These are phyloP conservation scores for Mucor saturninus DNA, from an alignment of 371 early-diverging fungal genomes.

Conservation along the genomic window DNA sequence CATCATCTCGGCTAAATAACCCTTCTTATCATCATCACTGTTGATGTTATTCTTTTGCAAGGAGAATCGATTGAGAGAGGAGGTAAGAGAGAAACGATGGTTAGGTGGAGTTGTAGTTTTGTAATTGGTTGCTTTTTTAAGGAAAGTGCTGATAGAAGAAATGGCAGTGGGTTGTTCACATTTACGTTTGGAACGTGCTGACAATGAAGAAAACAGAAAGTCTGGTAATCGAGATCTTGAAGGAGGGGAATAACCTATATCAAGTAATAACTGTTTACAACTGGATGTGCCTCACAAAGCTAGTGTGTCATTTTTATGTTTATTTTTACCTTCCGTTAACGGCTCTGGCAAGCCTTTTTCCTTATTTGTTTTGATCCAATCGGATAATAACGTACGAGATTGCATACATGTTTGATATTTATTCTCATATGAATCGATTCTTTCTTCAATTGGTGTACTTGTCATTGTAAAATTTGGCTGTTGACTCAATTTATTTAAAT, in stretches of 20 bases:
- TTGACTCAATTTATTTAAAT: not conserved
- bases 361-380: constrained; percentile 23
- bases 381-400: constrained; percentile 13
- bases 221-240: constrained; percentile 17
- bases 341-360: constrained; percentile 12
- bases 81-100: constrained; percentile 13
- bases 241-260: not conserved
- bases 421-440: constrained; percentile 22
- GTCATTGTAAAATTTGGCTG: not conserved
- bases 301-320: not conserved
- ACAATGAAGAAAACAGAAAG: constrained; percentile 13
- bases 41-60: constrained; percentile 4
- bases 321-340: constrained; percentile 18
- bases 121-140: constrained; percentile 26
- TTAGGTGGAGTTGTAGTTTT: constrained; percentile 1
- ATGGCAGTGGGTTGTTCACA: constrained; percentile 13
- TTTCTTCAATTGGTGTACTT: constrained; percentile 13
- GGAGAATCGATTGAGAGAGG: constrained; percentile 25
- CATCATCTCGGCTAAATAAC: too few relatives aligned
- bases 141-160: constrained; percentile 26
- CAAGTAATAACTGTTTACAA: not conserved
- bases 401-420: constrained; percentile 22
- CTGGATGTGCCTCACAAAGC: too few relatives aligned
- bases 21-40: too few relatives aligned
- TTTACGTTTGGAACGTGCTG: constrained; percentile 5